Base-by-base conservation (phyloP, 371 early-diverging fungal species). In the Blakeslea trispora region DNA sequence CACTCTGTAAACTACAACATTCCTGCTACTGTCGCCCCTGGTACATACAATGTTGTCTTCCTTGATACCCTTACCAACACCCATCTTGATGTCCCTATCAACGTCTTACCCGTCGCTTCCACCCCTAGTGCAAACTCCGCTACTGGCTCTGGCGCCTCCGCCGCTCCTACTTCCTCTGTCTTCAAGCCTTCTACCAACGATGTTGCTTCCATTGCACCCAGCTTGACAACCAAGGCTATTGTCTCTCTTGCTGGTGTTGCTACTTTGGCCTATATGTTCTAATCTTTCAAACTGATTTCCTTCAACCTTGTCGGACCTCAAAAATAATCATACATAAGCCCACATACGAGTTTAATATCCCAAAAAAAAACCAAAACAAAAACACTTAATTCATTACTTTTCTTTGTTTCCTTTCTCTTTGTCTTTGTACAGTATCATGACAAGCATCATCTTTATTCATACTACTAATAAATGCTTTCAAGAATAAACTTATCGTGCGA, bases 1-100 rank as follows among this genome's bases (percentile, higher is more conserved):
- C 75, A 78, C 48, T 69, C 71, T 10, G 46, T 66, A 50, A 78
- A 74, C 51, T 78, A 64, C 58, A 59, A 66, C 17, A 78, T 78
- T 48, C 75, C 79, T 21, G 51, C 50, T 15, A 71, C 62, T 1
- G 64, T 75, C 1, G 31, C 57, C 31, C 65, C 66, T 18, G 79
- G 79, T n/a, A 45, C 43, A 9, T 78, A 78, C 57, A 71, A 78
- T 31, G 79, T 78, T 23, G 52, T 71, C 17, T 74, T 78, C 46
- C 42, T 61, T n/a, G 69, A 73, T 45, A 40, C 59, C 21, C 61
- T 59, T 6, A 78, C 73, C 32, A 60, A 63, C 32, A 68, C 70
- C 14, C 56, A 70, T 14, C 41, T 66, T 5, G 45, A 59, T 50
- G 61, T 78, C 21, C 79, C 79, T 28, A 73, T 78, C 21, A 62